phyloP scores from a whole-genome alignment of 2,329 filamentous ascomycete species.

The Microcyclosporella mali region DNA sequence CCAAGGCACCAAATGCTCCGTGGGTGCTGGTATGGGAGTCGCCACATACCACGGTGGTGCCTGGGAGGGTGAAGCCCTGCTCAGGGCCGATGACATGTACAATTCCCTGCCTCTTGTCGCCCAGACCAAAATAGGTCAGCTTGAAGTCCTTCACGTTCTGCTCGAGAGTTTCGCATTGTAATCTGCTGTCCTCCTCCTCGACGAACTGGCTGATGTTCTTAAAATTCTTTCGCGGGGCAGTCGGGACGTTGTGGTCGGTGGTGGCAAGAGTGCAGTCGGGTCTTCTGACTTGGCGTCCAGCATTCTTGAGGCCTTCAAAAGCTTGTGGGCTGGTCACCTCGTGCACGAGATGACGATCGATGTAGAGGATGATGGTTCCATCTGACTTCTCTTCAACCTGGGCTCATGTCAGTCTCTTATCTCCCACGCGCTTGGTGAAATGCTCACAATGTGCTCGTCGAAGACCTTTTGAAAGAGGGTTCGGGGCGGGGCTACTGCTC shows the following conservation, averaged over 20 bases:
- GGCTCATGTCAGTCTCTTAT: conserved; percentile 4
- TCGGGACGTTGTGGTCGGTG: conserved; percentile 96
- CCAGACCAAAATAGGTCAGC: conserved; percentile 93
- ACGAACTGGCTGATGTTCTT: conserved; percentile 94
- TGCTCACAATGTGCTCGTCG: conserved; percentile 67
- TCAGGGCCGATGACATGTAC: conserved; percentile 98
- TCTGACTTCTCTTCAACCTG: conserved; percentile 81
- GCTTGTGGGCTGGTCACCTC: conserved; percentile 99
- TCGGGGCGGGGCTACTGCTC: conserved; percentile 27
- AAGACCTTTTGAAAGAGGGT: conserved; percentile 88
- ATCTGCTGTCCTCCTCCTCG: conserved; percentile 84
- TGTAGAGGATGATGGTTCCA: conserved; percentile 87
- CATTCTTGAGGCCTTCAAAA: conserved; percentile 90
- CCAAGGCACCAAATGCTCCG: conserved; percentile 89
- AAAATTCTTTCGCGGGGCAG: conserved; percentile 80
- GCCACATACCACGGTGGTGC: conserved; percentile 93
- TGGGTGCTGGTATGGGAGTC: conserved; percentile 98
- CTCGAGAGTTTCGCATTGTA: conserved; percentile 92
- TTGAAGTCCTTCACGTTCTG: conserved; percentile 96
- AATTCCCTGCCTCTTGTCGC: conserved; percentile 94
- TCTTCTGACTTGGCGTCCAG: conserved; percentile 77
- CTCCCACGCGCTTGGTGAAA: neutral
- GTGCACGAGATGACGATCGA: conserved; percentile 93
- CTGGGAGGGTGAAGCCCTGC: conserved; percentile 96
- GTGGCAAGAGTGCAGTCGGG: conserved; percentile 96